Evolutionary conservation across 164 flowering plant genomes (phyloP).

Genomic region (Nymphaea colorata): DNA sequence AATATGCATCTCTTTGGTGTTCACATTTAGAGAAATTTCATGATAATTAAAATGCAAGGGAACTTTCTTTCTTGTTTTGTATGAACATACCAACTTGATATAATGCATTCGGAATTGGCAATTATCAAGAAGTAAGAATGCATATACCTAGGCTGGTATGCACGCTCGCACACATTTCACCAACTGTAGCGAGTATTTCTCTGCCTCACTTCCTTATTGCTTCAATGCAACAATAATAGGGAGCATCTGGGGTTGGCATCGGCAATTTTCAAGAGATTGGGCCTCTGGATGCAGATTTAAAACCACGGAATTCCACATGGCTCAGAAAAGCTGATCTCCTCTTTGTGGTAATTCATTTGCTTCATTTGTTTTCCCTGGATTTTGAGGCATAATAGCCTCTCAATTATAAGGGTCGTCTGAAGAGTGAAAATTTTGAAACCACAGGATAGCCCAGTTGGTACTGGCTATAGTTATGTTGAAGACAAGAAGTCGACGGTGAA

Average conservation of each 20-base stretch:
- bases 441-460: constrained; percentile 90
- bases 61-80: too few relatives aligned
- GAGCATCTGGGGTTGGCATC: constrained; percentile 48
- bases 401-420: neutral
- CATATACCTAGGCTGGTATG: too few relatives aligned
- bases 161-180: too few relatives aligned
- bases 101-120: too few relatives aligned
- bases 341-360: constrained; percentile 29
- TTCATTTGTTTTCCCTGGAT: neutral
- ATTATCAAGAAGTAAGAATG: too few relatives aligned
- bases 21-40: too few relatives aligned
- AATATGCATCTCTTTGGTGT: too few relatives aligned
- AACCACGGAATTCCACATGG: constrained; percentile 56
- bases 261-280: constrained; percentile 57
- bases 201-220: neutral
- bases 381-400: neutral
- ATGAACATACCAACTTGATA: too few relatives aligned
- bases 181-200: neutral
- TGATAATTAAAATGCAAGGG: too few relatives aligned
- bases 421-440: neutral
- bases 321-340: constrained; percentile 49
- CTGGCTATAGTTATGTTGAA: constrained; percentile 87
- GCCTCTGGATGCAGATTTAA: constrained; percentile 31
- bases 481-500: constrained; percentile 40
- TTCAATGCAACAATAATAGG: constrained; percentile 15